Evolutionary conservation across 345 rosid genomes (phyloP), one percentile per base, ranked within the genome.

Genomic region (Brassica incana): DNA sequence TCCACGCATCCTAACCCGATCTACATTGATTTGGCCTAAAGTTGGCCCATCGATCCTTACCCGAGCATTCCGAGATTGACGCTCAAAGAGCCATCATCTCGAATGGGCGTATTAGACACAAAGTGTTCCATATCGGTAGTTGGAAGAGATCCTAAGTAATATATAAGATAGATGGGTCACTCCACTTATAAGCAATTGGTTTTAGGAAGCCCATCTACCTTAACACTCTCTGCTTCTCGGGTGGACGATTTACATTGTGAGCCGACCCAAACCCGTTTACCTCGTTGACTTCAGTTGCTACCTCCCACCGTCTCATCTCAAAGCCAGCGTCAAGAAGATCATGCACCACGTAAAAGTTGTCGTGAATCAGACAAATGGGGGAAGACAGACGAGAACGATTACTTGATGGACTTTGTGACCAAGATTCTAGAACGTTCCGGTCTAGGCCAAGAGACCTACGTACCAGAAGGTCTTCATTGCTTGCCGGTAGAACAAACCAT

Each of bases 401-500:
- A 62, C 83, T 80, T 80, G 75, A 80, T 80, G 76, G 83, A 80
- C 61, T 80, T 80, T n/a, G 18, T 30, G 14, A 71, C 70, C 52
- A 80, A 80, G 79, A 80, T 80, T 64, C 79, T 80, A 1, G 83
- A 80, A 75, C 83, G 79, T 64, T 80, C 83, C 27, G 83, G 83
- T 75, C 72, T 80, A 1, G 83, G 83, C 14, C 83, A 74, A 69
- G 83, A 80, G 36, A 80, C 83, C 4, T 67, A 64, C 40, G 0
- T 75, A 69, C 76, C 83, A 0, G 79, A 80, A 80, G 83, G 83
- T 80, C 78, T 80, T 27, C 79, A 52, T 5, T 6, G 32, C 25
- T 4, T 80, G 50, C 83, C 83, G 14, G n/a, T 80, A 54, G 67
- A 69, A 30, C 83, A 80, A 33, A 36, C 5, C 8, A 29, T 80